Evolutionary conservation across 176 grass and related monocot species (phyloP), one percentile per base, ranked within the genome.

Genomic region (Bonia amplexicaulis): DNA sequence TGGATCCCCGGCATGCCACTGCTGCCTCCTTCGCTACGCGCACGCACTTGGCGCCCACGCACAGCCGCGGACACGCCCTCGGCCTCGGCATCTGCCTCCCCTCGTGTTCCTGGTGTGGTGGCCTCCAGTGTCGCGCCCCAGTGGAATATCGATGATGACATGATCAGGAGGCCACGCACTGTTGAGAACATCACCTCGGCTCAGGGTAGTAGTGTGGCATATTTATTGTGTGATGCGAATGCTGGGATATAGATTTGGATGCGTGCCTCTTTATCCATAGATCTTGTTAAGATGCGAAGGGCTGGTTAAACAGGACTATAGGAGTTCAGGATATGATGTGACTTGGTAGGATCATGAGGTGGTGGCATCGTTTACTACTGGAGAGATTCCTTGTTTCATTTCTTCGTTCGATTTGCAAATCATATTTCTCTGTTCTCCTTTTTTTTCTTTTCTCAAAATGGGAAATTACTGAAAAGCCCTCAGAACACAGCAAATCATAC

Each of bases 31-130:
- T 45, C 14, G 14, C 69, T 60, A 45, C 73, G 33, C 51, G 59
- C 79, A 7, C 79, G 83, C 83, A 49, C 73, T 51, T 59, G 72
- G 26, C 73, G 73, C 74, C 74, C 71, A 81, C 58, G 67, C 84
- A 83, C 76, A 59, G 82, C 66, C 45, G 54, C 66, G 31, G 44
- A 42, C 65, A 51, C 72, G 73, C 55, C 53, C 79, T 79, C 35
- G 27, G 47, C 82, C 73, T 45, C 41, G 55, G 22, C 42, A 7
- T 9, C 23, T 45, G 42, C 23, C 58, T 41, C 68, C 37, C 60
- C 76, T 57, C 61, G 31, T 80, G 76, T 51, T 75, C 70, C 65
- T 23, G 65, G 62, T 67, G 54, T 6, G 77, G 76, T 6, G 77
- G 76, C 26, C 65, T 8, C 52, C 42, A 78, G 64, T 48, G 48